Evolutionary conservation across 116 monocot genomes (phyloP), one percentile per base, ranked within the genome.

Genomic region (Papilionanthe hybrid): DNA sequence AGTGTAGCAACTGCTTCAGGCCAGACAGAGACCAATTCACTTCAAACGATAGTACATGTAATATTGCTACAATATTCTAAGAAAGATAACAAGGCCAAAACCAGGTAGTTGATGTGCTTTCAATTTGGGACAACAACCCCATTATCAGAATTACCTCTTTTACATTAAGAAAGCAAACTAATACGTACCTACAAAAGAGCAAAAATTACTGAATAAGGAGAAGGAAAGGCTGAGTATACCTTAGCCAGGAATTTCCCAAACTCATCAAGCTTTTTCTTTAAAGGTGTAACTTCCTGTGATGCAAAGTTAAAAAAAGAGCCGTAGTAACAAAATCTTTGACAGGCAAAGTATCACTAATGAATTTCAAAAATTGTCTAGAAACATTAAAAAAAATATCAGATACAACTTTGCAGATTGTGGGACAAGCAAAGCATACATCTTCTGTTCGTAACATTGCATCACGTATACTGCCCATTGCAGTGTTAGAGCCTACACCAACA

Each of bases 201-300:
- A 71, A 17, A 71, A 32, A 71, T 56, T 58, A 58, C 18, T 30
- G 41, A 55, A 42, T 60, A 19, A 67, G 12, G 71, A 7, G 22
- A 60, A 79, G 22, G 79, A 53, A 12, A 4, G 49, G 57, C 4
- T n/a, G 9, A 17, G 58, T 72, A 69, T 78, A 99, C 98, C 95
- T 99, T 99, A 37, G 98, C 95, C 80, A 99, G 78, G 90, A 99
- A 99, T 49, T 91, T 95, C 68, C 98, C 93, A 82, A 99, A 99
- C 82, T 99, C 98, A 89, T 99, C 98, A 84, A 99, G 98, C 69
- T 99, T 99, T 87, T 99, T 99, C 86, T 99, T 99, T 83, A 99
- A 86, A 30, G 98, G 98, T 55, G 98, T 99, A 57, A 76, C 85
- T 86, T 99, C 98, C 98, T 99, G 89, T 41, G 86, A 87, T 55